Conservation (phyloP, 2,329 filamentous ascomycete genomes). For the Penicillium frequentans region DNA sequence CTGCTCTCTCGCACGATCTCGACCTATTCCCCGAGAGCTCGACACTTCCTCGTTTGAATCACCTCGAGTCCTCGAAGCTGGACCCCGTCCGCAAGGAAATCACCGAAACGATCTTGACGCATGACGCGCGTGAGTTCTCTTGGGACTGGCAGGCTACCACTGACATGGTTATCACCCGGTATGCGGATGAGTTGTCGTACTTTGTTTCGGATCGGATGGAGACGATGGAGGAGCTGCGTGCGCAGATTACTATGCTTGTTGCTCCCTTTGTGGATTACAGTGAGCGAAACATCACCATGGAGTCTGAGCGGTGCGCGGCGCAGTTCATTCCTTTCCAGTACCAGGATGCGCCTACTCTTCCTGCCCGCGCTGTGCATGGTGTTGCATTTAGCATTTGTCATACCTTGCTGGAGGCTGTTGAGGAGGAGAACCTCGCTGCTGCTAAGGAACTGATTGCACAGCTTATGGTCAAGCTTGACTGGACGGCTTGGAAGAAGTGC, state of each 20-base stretch:
- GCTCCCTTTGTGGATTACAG: conserved; percentile 38
- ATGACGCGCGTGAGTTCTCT: conserved; percentile 25
- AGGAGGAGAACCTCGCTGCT: conserved; percentile 17
- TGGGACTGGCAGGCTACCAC: conserved; percentile 67
- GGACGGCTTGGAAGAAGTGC: conserved; percentile 62
- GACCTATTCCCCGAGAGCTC: conserved; percentile 40
- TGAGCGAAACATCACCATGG: conserved; percentile 24
- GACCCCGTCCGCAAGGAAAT: conserved; percentile 47
- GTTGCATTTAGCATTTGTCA: conserved; percentile 35
- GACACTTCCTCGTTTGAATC: conserved; percentile 42
- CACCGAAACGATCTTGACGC: conserved; percentile 39
- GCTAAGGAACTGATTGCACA: conserved; percentile 35
- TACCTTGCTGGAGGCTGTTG: conserved; percentile 26
- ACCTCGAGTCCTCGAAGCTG: conserved; percentile 33
- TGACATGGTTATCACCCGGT: conserved; percentile 66
- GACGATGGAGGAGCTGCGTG: conserved; percentile 23
- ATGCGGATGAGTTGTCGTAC: conserved; percentile 55
- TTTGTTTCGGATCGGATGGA: conserved; percentile 29
- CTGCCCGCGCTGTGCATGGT: conserved; percentile 28
- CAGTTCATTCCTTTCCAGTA: conserved; percentile 34
- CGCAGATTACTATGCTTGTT: conserved; percentile 31
- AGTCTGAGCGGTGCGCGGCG: conserved; percentile 33
- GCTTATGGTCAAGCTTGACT: conserved; percentile 55
- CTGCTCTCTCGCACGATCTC: conserved; percentile 45
- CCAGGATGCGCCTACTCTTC: conserved; percentile 14